phyloP scores from a whole-genome alignment of 2,329 filamentous ascomycete species.

The Colletotrichum spinosum region DNA sequence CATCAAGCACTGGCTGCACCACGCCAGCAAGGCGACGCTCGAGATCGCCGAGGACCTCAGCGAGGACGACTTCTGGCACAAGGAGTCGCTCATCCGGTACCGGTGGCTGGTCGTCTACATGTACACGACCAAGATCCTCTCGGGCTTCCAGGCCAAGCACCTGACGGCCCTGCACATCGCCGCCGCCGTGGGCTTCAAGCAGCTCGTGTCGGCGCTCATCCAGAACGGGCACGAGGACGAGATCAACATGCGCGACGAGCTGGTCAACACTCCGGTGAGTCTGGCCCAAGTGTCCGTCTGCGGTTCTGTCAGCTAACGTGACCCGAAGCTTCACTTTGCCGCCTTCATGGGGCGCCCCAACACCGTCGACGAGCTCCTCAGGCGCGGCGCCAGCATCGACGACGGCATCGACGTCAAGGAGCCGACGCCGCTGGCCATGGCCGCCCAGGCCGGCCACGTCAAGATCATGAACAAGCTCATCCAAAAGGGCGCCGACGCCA shows the following conservation, averaged over 20 bases:
- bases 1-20: constrained; percentile 55
- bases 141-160: constrained; percentile 43
- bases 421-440: constrained; percentile 53
- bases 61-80: constrained; percentile 53
- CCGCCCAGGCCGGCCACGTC: constrained; percentile 51
- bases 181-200: constrained; percentile 51
- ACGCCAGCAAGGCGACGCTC: constrained; percentile 54
- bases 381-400: constrained; percentile 47
- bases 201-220: constrained; percentile 51
- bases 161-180: constrained; percentile 53
- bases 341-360: constrained; percentile 45
- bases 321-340: constrained; percentile 46
- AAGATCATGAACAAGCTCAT: constrained; percentile 55
- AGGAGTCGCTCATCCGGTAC: constrained; percentile 48
- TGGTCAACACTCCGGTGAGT: constrained; percentile 50
- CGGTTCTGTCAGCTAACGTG: background rate
- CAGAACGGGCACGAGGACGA: constrained; percentile 51
- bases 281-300: background rate
- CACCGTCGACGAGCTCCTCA: constrained; percentile 51
- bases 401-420: constrained; percentile 47
- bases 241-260: constrained; percentile 45
- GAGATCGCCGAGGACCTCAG: constrained; percentile 56
- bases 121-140: constrained; percentile 46
- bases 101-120: constrained; percentile 53
- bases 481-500: constrained; percentile 50